A percentile compares a stretch with the other conserved stretches of the same genome.
phyloP scores from a whole-genome alignment of 495 filamentous ascomycete genomes.

The Annulohypoxylon nitens region DNA sequence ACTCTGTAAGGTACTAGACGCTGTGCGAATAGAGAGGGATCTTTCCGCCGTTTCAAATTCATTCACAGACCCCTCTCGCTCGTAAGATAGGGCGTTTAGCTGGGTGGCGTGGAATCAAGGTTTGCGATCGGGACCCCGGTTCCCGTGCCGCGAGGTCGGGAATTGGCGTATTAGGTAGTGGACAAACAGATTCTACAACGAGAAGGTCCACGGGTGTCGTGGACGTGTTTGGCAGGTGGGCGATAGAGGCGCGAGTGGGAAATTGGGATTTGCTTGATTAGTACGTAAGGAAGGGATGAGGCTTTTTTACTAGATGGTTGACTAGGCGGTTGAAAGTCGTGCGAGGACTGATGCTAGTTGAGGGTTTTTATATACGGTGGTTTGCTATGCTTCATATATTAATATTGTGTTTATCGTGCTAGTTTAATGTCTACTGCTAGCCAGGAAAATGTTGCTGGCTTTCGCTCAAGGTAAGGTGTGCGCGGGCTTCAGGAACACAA shows the following conservation, averaged over 20 bases:
- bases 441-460: background rate
- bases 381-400: background rate
- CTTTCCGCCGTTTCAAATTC: background rate
- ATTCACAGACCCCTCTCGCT: background rate
- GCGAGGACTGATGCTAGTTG: background rate
- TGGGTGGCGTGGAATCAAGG: background rate
- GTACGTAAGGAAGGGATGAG: background rate
- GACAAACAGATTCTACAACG: background rate
- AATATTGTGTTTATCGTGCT: background rate
- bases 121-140: background rate
- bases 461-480: too few relatives aligned
- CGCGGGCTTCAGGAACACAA: too few relatives aligned
- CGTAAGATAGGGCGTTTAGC: background rate
- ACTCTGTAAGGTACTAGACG: background rate
- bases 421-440: background rate
- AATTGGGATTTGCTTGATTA: background rate
- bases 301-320: background rate
- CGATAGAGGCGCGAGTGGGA: background rate
- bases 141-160: background rate
- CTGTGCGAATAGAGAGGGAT: background rate
- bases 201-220: background rate
- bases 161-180: background rate
- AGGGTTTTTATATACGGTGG: background rate
- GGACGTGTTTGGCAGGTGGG: background rate
- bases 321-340: background rate